Conservation (phyloP, 768 basidiomycete species). For the Auriscalpium orientale region DNA sequence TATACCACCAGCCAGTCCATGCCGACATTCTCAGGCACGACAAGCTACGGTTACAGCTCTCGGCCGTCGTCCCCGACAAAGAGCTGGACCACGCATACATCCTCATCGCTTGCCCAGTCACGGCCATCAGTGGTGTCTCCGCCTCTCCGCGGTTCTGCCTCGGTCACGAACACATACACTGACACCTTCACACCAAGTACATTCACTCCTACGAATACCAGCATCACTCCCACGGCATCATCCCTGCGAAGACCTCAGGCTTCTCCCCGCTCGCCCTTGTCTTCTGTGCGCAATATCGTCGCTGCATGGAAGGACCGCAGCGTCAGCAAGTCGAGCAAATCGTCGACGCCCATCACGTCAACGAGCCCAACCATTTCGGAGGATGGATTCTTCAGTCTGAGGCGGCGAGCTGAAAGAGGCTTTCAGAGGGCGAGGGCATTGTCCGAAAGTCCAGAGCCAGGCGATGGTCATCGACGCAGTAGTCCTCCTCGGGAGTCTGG, state of each 20-base stretch:
- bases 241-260: conserved; percentile 53
- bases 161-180: conserved; percentile 23
- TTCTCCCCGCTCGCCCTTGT: conserved; percentile 63
- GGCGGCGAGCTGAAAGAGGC: conserved; percentile 33
- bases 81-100: conserved; percentile 28
- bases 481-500: conserved; percentile 1
- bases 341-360: conserved; percentile 6
- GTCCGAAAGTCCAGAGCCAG: neutral
- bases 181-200: conserved; percentile 35
- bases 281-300: conserved; percentile 73
- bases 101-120: conserved; percentile 15
- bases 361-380: conserved; percentile 8
- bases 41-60: conserved; percentile 26
- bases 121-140: conserved; percentile 41
- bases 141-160: conserved; percentile 19
- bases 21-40: conserved; percentile 30
- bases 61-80: conserved; percentile 44
- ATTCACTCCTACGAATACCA: conserved; percentile 28
- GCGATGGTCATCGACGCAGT: conserved; percentile 2
- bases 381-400: conserved; percentile 47
- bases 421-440: conserved; percentile 20
- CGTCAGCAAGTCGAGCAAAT: conserved; percentile 24
- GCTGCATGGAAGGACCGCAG: conserved; percentile 76
- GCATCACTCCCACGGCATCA: conserved; percentile 35
- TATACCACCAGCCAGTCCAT: conserved; percentile 32